Base-by-base conservation (phyloP, 805 yeast species). In the Yamadazyma takamatsuzukensis region DNA sequence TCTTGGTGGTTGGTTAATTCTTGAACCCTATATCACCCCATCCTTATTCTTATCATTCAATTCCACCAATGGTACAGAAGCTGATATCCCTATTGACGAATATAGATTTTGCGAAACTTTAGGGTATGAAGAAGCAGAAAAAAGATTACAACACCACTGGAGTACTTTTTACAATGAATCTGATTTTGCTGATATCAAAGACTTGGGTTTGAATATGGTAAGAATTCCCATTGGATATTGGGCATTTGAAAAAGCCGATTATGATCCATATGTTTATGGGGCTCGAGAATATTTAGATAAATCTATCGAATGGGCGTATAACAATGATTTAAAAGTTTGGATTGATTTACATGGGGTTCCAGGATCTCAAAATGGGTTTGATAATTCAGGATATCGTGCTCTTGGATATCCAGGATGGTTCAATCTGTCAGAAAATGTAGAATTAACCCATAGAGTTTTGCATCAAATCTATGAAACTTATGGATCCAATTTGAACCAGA, bases 351-450 rank as follows among this genome's bases (percentile, higher is more conserved):
- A 85, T 49, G 88, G 93, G 9, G 79, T 74, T 14, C 94, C 94
- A 6, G 94, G 93, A 1, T 81, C 90, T 2, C 95, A 85, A 51
- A 86, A 85, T 53, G 94, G 95, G 14, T 84, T 84, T 63, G 93
- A 85, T 51, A 86, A 84, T 48, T 78, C 87, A 6, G 95, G 95
- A 2, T 56, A 68, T 18, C 65, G 88, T 48, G 76, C 53, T 32
- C 45, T 56, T 5, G 60, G 57, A 2, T 52, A 53, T 39, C 63
- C 64, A 11, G 63, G 62, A 14, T 57, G 63, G 64, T 57, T 53
- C 41, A 56, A 57, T 33, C 25, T 37, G 6, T 53, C 62, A 1
- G 53, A 43, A 18, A 45, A 59, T 36, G 38, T 57, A 2, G 44
- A 50, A 21, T 37, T 56, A 21, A 58, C 70, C 4, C 43, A 54